These are phyloP conservation scores for Fusarium sp. DNA, from an alignment of 2,329 filamentous ascomycete genomes.

Conservation along the genomic window DNA sequence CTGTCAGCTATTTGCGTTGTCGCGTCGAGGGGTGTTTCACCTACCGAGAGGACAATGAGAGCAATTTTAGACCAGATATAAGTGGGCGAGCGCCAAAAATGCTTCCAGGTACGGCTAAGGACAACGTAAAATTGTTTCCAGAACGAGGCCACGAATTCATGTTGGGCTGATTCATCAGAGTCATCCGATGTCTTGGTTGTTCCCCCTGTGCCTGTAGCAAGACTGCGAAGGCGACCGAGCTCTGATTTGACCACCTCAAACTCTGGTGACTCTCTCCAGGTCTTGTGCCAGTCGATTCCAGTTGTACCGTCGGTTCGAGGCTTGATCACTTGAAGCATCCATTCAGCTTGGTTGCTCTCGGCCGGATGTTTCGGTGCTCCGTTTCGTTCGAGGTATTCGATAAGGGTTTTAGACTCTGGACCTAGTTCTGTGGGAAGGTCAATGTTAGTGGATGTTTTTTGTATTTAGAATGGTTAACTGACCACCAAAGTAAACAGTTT, in stretches of 20 bases:
- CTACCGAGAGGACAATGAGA: conserved; percentile 36
- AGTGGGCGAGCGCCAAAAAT: conserved; percentile 61
- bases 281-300: conserved; percentile 62
- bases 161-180: conserved; percentile 28
- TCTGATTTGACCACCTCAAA: conserved; percentile 44
- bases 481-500: conserved; percentile 72
- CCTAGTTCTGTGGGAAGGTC: conserved; percentile 33
- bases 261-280: conserved; percentile 58
- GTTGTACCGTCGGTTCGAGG: conserved; percentile 52
- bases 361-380: conserved; percentile 68
- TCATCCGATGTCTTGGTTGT: no score
- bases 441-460: not conserved
- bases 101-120: conserved; percentile 52
- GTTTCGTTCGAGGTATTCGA: conserved; percentile 72
- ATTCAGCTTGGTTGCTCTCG: conserved; percentile 76
- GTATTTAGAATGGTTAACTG: conserved; percentile 45
- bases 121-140: conserved; percentile 52
- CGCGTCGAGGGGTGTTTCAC: conserved; percentile 1
- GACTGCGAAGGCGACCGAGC: conserved; percentile 11
- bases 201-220: no score
- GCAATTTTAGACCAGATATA: conserved; percentile 72
- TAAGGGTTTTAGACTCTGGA: conserved; percentile 63
- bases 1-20: not conserved
- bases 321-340: conserved; percentile 67
- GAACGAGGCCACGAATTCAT: conserved; percentile 51